phyloP scores from a whole-genome alignment of 164 flowering plant species.

The Vitis vinifera region ASM3070453v1 NC_081811.1:27417001-27417500 shows the following conservation, averaged over 20 bases:
- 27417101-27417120: background rate
- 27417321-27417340: constrained; percentile 65
- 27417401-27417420: constrained; percentile 53
- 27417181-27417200: constrained; percentile 25
- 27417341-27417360: constrained; percentile 47
- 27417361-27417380: constrained; percentile 75
- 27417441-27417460: constrained; percentile 47
- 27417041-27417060: constrained; percentile 46
- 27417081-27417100: constrained; percentile 48
- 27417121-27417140: background rate
- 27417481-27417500: constrained; percentile 21
- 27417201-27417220: constrained; percentile 45
- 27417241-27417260: constrained; percentile 26
- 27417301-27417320: constrained; percentile 57
- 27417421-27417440: constrained; percentile 7
- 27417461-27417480: constrained; percentile 37
- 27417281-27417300: constrained; percentile 61
- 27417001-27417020: too few species aligned
- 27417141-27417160: too few species aligned
- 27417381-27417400: constrained; percentile 47
- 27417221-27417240: constrained; percentile 52
- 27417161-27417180: too few species aligned
- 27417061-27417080: constrained; percentile 33
- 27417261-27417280: constrained; percentile 59
- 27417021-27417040: too few species aligned